Conservation (phyloP, 129 eudicot genomes). For the Tagetes patula region DNA sequence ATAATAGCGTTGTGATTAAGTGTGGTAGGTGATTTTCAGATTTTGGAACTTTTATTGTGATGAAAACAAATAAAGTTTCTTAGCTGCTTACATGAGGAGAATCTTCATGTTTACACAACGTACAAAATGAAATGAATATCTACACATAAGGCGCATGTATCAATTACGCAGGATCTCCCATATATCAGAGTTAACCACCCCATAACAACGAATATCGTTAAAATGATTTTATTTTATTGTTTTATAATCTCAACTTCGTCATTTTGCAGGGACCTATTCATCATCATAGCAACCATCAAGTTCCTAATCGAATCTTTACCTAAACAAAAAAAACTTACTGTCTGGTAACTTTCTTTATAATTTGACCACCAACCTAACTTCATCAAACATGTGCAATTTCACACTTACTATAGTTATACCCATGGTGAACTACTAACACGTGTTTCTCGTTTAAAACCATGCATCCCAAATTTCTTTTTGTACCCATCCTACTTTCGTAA, state of each 20-base stretch:
- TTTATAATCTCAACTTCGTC: constrained; percentile 11
- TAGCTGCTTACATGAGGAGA: neutral
- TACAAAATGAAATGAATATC: neutral
- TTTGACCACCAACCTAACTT: neutral
- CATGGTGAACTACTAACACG: neutral
- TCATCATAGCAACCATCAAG: neutral
- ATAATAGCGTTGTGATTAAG: constrained; percentile 2
- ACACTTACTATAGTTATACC: neutral
- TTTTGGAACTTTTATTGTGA: neutral
- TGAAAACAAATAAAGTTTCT: neutral
- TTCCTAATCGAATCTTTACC: neutral
- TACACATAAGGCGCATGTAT: neutral
- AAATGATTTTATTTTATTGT: neutral
- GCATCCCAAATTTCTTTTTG: neutral
- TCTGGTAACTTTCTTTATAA: no score
- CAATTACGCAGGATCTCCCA: neutral
- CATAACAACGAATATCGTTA: neutral
- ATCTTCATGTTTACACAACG: neutral
- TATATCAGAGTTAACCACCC: neutral
- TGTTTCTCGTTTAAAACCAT: neutral
- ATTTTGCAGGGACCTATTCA: neutral
- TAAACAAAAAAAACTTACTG: neutral
- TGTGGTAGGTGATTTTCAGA: neutral
- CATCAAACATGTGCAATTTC: neutral
- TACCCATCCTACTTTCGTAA: neutral